Evolutionary conservation across 2,329 filamentous ascomycete species (phyloP).

Genomic region (Leptosphaerulina australis): DNA sequence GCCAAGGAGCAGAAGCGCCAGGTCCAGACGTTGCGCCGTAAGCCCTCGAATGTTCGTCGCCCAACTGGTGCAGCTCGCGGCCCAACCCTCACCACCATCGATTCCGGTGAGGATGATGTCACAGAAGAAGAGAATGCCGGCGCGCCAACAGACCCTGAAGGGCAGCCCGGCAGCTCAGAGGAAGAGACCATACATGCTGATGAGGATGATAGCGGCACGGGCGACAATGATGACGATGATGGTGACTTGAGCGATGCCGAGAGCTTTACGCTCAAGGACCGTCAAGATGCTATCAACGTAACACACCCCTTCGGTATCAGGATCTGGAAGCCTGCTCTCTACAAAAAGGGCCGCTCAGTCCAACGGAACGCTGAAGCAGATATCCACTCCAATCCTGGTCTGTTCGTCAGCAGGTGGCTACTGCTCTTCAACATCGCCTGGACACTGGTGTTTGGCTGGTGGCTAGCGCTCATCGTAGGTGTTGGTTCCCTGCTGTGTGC

Average conservation of each 20-base stretch:
- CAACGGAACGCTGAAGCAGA: slow-evolving; percentile 95
- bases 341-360: slow-evolving; percentile 96
- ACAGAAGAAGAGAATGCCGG: slow-evolving; percentile 42
- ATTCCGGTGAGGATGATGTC: slow-evolving; percentile 56
- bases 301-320: slow-evolving; percentile 98
- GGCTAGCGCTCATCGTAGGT: slow-evolving; percentile 80
- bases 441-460: slow-evolving; percentile 95
- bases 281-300: slow-evolving; percentile 97
- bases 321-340: slow-evolving; percentile 97
- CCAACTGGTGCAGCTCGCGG: slow-evolving; percentile 50
- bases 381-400: slow-evolving; percentile 92
- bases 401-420: slow-evolving; percentile 82
- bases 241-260: slow-evolving; percentile 85
- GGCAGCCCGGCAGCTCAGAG: slow-evolving; percentile 39
- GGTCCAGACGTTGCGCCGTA: slow-evolving; percentile 53
- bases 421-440: slow-evolving; percentile 88
- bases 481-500: slow-evolving; percentile 79
- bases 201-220: slow-evolving; percentile 55
- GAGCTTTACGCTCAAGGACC: slow-evolving; percentile 96
- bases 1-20: slow-evolving; percentile 27
- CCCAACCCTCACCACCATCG: slow-evolving; percentile 56
- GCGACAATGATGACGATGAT: slow-evolving; percentile 63
- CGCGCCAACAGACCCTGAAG: slow-evolving; percentile 32
- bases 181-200: slow-evolving; percentile 48
- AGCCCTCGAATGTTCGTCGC: slow-evolving; percentile 59